Conservation (phyloP, 176 grass and related monocot species). For the Phoenix dactylifera region DNA sequence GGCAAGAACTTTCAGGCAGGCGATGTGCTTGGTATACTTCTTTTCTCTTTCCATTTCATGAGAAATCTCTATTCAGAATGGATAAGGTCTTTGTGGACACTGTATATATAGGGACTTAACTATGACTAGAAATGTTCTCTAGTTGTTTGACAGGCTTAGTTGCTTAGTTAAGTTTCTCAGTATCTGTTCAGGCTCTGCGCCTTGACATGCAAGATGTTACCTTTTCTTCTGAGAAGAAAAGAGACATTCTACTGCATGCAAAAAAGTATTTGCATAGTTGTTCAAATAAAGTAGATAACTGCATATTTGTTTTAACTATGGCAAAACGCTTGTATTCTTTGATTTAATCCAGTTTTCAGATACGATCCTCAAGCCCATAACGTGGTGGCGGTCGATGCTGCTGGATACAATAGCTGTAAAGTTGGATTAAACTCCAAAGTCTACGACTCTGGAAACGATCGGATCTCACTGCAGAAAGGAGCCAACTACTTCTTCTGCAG, state of each 20-base stretch:
- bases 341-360: slow-evolving; percentile 42
- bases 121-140: too few relatives aligned
- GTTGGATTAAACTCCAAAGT: slow-evolving; percentile 15
- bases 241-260: too few relatives aligned
- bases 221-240: too few relatives aligned
- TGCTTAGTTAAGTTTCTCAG: too few relatives aligned
- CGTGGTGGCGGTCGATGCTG: slow-evolving; percentile 51
- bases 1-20: slow-evolving; percentile 48
- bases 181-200: too few relatives aligned
- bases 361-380: slow-evolving; percentile 55
- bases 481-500: slow-evolving; percentile 77
- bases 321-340: neutral
- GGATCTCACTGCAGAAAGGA: slow-evolving; percentile 35
- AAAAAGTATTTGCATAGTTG: neutral
- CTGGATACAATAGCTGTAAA: slow-evolving; percentile 45
- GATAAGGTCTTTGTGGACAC: too few relatives aligned
- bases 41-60: neutral
- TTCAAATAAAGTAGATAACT: neutral
- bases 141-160: too few relatives aligned
- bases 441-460: slow-evolving; percentile 51
- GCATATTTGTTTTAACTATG: neutral
- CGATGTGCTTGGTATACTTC: slow-evolving; percentile 41
- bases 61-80: too few relatives aligned
- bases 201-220: too few relatives aligned
- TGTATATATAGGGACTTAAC: too few relatives aligned